Percentiles rank a stretch among this genome's conserved stretches.
Conservation (phyloP, 345 rosid species). For the Combretum micranthum region DNA sequence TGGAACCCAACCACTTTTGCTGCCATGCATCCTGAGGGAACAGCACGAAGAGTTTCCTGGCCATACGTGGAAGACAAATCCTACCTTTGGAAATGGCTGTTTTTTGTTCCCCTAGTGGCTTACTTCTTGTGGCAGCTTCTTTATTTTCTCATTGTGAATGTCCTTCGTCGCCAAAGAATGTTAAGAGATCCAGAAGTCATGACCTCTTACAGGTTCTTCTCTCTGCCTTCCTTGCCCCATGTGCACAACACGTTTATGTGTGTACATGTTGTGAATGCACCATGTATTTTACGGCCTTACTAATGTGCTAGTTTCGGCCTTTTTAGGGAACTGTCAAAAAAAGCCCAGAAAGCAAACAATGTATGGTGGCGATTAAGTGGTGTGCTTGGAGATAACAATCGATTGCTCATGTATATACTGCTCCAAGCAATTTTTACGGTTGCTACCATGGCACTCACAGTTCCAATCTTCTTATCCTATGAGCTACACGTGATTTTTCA, state of each 20-base stretch:
- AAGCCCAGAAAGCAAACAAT: slow-evolving; percentile 83
- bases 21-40: slow-evolving; percentile 87
- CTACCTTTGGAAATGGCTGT: slow-evolving; percentile 81
- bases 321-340: slow-evolving; percentile 78
- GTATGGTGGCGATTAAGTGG: slow-evolving; percentile 85
- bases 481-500: slow-evolving; percentile 64
- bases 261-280: too few relatives aligned
- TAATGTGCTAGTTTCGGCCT: background rate
- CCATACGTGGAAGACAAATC: slow-evolving; percentile 77
- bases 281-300: too few relatives aligned
- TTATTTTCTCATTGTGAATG: slow-evolving; percentile 86
- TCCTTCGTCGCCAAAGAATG: slow-evolving; percentile 81
- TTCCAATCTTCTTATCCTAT: slow-evolving; percentile 83
- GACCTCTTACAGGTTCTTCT: slow-evolving; percentile 86
- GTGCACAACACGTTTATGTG: too few relatives aligned
- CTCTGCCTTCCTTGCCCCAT: background rate
- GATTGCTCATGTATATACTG: slow-evolving; percentile 69
- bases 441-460: slow-evolving; percentile 90
- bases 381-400: slow-evolving; percentile 77
- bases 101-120: slow-evolving; percentile 73
- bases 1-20: slow-evolving; percentile 91
- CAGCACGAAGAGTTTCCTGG: slow-evolving; percentile 60
- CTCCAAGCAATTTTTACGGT: slow-evolving; percentile 76
- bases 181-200: slow-evolving; percentile 97
- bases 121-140: slow-evolving; percentile 89